Evolutionary conservation across 73 alveolate genomes (phyloP).

Genomic region (Paramecium octaurelia): DNA sequence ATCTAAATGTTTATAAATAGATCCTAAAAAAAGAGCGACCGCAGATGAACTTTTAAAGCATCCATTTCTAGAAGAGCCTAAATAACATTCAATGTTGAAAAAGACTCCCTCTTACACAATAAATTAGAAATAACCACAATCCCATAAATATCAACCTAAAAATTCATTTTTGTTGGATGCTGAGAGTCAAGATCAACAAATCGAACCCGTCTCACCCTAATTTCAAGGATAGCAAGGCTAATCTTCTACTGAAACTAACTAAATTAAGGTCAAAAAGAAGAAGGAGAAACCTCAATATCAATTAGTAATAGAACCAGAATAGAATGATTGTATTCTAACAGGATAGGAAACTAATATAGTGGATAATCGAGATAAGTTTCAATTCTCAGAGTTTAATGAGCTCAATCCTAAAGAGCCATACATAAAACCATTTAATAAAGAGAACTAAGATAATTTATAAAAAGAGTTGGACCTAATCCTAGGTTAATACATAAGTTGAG

Average conservation of each 20-base stretch:
- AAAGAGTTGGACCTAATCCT: background rate
- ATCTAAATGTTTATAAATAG: constrained; percentile 71
- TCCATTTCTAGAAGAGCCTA: constrained; percentile 62
- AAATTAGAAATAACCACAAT: background rate
- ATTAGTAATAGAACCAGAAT: background rate
- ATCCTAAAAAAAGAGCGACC: constrained; percentile 71
- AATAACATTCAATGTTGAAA: background rate
- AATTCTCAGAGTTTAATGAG: background rate
- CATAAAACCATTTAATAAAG: background rate
- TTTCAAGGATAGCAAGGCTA: background rate
- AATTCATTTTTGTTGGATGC: background rate
- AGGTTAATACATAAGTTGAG: background rate
- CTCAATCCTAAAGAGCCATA: background rate
- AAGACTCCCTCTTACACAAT: background rate
- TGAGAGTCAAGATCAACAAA: background rate
- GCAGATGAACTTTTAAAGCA: constrained; percentile 72
- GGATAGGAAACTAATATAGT: background rate
- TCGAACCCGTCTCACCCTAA: background rate
- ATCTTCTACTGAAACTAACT: background rate
- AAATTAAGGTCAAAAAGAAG: background rate
- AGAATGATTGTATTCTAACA: background rate
- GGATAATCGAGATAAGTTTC: background rate
- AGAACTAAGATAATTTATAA: background rate
- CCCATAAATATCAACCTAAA: background rate
- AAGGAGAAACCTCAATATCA: background rate